phyloP scores from a whole-genome alignment of 2,329 filamentous ascomycete species.

The Sporothrix phasma region DNA sequence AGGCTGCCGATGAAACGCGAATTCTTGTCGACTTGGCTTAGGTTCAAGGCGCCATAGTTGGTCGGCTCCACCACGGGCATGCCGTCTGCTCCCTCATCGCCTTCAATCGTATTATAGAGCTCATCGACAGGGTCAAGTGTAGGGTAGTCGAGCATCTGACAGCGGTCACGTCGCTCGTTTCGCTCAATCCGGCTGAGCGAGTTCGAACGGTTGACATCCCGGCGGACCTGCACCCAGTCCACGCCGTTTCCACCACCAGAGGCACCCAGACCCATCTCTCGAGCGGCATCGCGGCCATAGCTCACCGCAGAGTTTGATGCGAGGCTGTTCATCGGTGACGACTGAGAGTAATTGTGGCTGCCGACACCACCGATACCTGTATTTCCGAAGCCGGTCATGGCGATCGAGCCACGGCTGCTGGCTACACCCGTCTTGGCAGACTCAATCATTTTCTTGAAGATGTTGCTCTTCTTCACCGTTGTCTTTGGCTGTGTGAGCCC shows the following conservation, averaged over 20 bases:
- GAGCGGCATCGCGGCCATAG: conserved; percentile 41
- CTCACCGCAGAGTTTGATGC: conserved; percentile 11
- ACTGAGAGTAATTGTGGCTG: neutral
- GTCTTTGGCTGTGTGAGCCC: conserved; percentile 67
- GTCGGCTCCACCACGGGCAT: conserved; percentile 71
- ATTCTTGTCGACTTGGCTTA: conserved; percentile 89
- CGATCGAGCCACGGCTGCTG: conserved; percentile 76
- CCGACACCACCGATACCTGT: conserved; percentile 23
- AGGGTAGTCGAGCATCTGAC: conserved; percentile 87
- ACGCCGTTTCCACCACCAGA: conserved; percentile 36
- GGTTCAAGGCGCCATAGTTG: conserved; percentile 70
- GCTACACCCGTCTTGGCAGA: conserved; percentile 90
- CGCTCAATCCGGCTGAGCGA: conserved; percentile 83
- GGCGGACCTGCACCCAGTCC: conserved; percentile 95
- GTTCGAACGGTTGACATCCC: conserved; percentile 92
- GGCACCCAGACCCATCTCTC: conserved; percentile 57
- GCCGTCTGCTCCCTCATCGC: conserved; percentile 81
- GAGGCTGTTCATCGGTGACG: conserved; percentile 35
- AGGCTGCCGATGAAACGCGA: conserved; percentile 79
- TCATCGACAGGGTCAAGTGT: conserved; percentile 85
- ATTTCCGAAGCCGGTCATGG: conserved; percentile 41
- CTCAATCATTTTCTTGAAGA: conserved; percentile 92
- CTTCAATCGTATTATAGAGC: conserved; percentile 72
- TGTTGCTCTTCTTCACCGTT: conserved; percentile 65
- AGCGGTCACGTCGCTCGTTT: conserved; percentile 74